Evolutionary conservation across 139 green algal species (phyloP), one percentile per base, ranked within the genome.

Genomic region (Diplosphaera chodatii): DNA sequence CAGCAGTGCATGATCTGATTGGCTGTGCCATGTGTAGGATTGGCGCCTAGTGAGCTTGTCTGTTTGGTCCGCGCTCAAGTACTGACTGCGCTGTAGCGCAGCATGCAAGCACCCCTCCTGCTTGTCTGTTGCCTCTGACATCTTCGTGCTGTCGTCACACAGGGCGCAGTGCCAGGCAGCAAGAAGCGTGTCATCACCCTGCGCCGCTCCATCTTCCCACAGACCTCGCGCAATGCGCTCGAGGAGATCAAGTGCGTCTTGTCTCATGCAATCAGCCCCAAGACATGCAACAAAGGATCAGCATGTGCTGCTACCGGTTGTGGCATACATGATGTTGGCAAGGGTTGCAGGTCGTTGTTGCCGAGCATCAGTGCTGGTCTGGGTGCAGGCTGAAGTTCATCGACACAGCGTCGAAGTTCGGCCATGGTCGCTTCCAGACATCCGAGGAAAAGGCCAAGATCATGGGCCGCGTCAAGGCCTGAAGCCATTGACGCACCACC

Each of bases 381-480:
- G 3, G 22, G 48, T 59, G 16, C 28, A 81, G 74, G 66, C 74
- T 93, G 68, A 93, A 94, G 84, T 99, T 99, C 83, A 96, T 99
- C 82, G 95, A 99, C 87, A 99, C 95, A 13, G 79, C 90, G 63
- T 89, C 82, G 77, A 99, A 99, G 91, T 98, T 99, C 73, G 96
- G 96, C 70, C 93, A 99, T 74, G 96, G 96, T 68, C 91, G 96
- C 77, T 99, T 99, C 96, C 96, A 99, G 91, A 99, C 96, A 32
- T 74, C 67, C 55, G 93, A 97, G 71, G 95, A 99, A 93, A 99
- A 98, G 86, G 55, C 80, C 62, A 59, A 48, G 80, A 80, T 69
- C 23, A 80, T 89, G 63, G 90, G 90, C 76, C 72, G 78, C 40
- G 10, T 84, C 76, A 96, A 96, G 86, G 85, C 79, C 3, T 70